Evolutionary conservation across 2,329 filamentous ascomycete species (phyloP).

Genomic region (Hawksworthiomyces lignivorus): DNA sequence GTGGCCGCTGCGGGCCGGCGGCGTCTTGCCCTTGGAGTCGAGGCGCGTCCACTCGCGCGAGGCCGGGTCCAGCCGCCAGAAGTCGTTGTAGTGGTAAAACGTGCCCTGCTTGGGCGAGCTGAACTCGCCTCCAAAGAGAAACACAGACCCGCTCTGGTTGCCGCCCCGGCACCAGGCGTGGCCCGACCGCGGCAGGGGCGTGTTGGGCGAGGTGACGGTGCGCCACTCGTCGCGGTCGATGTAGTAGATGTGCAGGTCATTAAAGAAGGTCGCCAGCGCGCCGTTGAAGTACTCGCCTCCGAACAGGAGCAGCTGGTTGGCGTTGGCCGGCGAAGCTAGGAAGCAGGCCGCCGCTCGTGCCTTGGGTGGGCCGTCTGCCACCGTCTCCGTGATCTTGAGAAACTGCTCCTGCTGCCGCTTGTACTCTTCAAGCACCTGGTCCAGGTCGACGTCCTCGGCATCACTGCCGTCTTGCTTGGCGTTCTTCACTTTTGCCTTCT

Average conservation of each 20-base stretch:
- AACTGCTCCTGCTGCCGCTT: conserved; percentile 89
- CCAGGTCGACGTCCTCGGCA: conserved; percentile 85
- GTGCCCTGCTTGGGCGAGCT: conserved; percentile 94
- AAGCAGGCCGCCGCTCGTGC: conserved; percentile 74
- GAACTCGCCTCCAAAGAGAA: conserved; percentile 94
- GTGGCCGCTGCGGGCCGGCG: conserved; percentile 82
- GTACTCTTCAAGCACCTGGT: conserved; percentile 88
- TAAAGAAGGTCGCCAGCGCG: conserved; percentile 66
- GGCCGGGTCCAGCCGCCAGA: conserved; percentile 83
- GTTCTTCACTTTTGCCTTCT: conserved; percentile 66
- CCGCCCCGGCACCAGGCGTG: conserved; percentile 92
- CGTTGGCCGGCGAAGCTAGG: conserved; percentile 76
- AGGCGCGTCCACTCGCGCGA: conserved; percentile 86
- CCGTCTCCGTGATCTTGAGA: conserved; percentile 81
- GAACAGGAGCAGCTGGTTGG: conserved; percentile 83
- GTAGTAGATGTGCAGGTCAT: conserved; percentile 62
- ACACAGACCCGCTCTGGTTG: conserved; percentile 72
- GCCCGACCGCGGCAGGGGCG: conserved; percentile 79
- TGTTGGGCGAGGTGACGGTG: conserved; percentile 82
- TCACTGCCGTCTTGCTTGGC: conserved; percentile 69
- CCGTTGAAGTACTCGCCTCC: conserved; percentile 97
- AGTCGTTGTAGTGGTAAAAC: conserved; percentile 99
- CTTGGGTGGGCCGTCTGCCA: conserved; percentile 62
- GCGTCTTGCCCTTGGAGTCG: conserved; percentile 69
- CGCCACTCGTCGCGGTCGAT: conserved; percentile 87